Percentiles rank a stretch among this genome's conserved stretches.
These are phyloP conservation scores for Globisporangium uncinulatum DNA, from an alignment of 352 stramenopile species.

Conservation along the genomic window DNA sequence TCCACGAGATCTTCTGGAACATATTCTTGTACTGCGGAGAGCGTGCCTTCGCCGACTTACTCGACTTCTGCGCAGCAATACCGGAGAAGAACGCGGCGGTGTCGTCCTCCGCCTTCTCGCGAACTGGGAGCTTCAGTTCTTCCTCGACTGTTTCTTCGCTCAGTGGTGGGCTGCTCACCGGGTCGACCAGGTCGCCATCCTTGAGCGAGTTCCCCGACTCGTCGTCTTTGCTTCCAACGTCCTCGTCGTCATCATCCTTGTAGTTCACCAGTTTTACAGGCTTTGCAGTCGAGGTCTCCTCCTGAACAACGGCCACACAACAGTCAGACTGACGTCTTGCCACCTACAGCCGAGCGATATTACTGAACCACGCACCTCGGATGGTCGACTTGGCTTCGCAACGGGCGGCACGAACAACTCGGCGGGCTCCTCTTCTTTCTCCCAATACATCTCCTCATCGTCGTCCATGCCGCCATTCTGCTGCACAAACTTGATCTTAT, in stretches of 20 bases:
- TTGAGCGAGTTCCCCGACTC: conserved; percentile 23
- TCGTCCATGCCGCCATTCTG: conserved; percentile 49
- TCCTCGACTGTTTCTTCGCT: conserved; percentile 27
- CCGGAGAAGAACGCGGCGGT: conserved; percentile 43
- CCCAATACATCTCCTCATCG: conserved; percentile 77
- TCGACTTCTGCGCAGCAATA: conserved; percentile 34
- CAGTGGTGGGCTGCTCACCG: conserved; percentile 11
- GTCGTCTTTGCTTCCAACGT: conserved; percentile 55
- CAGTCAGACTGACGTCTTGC: neutral
- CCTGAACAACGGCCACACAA: conserved; percentile 16
- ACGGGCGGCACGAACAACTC: conserved; percentile 28
- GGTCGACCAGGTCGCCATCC: conserved; percentile 25
- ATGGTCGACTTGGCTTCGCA: conserved; percentile 29
- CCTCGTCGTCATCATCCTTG: conserved; percentile 62
- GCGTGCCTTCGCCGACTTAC: conserved; percentile 26
- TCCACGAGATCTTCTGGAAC: conserved; percentile 78
- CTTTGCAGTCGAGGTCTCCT: conserved; percentile 48
- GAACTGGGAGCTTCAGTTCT: conserved; percentile 60
- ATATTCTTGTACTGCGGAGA: conserved; percentile 73
- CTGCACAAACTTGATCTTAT: conserved; percentile 52
- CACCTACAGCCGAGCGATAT: neutral
- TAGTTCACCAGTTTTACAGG: conserved; percentile 75
- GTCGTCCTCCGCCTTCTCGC: conserved; percentile 47
- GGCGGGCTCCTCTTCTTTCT: conserved; percentile 53
- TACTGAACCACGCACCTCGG: conserved; percentile 29